A percentile compares a stretch with the other conserved stretches of the same genome.
Conservation (phyloP, 257 asterid genomes). For the Jaltomata sinuosa region DNA sequence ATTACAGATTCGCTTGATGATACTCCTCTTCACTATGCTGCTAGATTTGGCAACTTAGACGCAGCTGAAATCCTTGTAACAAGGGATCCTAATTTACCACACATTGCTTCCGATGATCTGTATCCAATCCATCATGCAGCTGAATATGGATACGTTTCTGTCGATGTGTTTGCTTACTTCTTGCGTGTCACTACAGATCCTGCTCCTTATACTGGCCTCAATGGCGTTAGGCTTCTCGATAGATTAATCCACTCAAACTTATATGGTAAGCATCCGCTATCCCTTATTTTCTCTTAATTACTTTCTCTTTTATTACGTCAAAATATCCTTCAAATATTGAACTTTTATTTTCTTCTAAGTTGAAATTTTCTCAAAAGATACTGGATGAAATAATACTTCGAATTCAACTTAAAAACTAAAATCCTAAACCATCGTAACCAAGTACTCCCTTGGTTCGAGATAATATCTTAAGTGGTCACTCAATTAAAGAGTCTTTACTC, state of each 20-base stretch:
- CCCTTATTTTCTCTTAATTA: too few species aligned
- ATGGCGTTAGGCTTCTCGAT: conserved; percentile 23
- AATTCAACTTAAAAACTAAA: too few species aligned
- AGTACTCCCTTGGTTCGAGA: too few species aligned
- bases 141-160: conserved; percentile 17
- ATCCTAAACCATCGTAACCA: too few species aligned
- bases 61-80: conserved; percentile 23
- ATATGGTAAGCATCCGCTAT: conserved; percentile 22
- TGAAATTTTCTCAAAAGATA: too few species aligned
- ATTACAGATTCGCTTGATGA: conserved; percentile 12
- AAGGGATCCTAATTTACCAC: conserved; percentile 13
- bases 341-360: too few species aligned
- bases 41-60: conserved; percentile 11
- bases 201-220: conserved; percentile 13
- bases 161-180: conserved; percentile 13
- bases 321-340: too few species aligned
- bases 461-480: too few species aligned
- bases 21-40: conserved; percentile 27
- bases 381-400: too few species aligned
- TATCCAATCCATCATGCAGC: conserved; percentile 36
- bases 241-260: conserved; percentile 15
- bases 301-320: too few species aligned
- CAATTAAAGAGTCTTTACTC: too few species aligned
- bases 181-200: conserved; percentile 19
- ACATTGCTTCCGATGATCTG: conserved; percentile 5